Percentiles rank a stretch among this genome's conserved stretches.
phyloP scores from a whole-genome alignment of 2,329 filamentous ascomycete genomes.

The Monilinia fructicola region DNA sequence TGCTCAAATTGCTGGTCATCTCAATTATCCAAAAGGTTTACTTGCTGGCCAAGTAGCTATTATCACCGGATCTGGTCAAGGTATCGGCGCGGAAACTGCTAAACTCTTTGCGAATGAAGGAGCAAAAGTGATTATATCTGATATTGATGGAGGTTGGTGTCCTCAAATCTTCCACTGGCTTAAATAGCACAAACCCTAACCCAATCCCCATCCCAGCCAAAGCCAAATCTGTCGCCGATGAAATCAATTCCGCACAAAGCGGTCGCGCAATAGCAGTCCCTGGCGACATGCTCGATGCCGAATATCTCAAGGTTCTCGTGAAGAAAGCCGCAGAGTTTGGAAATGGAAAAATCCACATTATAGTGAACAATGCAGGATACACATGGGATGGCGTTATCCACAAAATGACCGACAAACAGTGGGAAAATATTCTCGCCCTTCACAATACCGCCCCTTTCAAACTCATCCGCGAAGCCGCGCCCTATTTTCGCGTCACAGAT shows the following conservation, averaged over 20 bases:
- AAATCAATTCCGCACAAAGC: slow-evolving; percentile 59
- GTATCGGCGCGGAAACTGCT: slow-evolving; percentile 83
- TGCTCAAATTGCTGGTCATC: slow-evolving; percentile 71
- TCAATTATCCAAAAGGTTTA: slow-evolving; percentile 80
- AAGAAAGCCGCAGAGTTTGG: slow-evolving; percentile 76
- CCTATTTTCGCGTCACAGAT: slow-evolving; percentile 85
- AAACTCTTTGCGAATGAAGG: slow-evolving; percentile 84
- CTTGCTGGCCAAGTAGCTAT: slow-evolving; percentile 80
- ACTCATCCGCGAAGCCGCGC: slow-evolving; percentile 74
- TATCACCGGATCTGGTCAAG: slow-evolving; percentile 82
- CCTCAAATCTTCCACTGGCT: slow-evolving; percentile 21
- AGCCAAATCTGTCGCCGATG: slow-evolving; percentile 63
- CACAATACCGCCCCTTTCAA: slow-evolving; percentile 86
- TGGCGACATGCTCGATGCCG: slow-evolving; percentile 72
- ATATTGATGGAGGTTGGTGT: slow-evolving; percentile 69
- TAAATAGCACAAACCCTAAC: slow-evolving; percentile 23
- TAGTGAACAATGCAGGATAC: slow-evolving; percentile 89
- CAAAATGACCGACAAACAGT: slow-evolving; percentile 90
- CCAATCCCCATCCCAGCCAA: slow-evolving; percentile 55
- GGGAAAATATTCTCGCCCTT: slow-evolving; percentile 81
- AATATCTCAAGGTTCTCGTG: slow-evolving; percentile 71
- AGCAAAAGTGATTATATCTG: slow-evolving; percentile 78
- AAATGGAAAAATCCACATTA: slow-evolving; percentile 82
- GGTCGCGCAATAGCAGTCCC: slow-evolving; percentile 71
- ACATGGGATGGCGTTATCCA: slow-evolving; percentile 93